These are phyloP conservation scores for Phialophora tarda DNA, from an alignment of 2,329 filamentous ascomycete genomes.

Conservation along the genomic window DNA sequence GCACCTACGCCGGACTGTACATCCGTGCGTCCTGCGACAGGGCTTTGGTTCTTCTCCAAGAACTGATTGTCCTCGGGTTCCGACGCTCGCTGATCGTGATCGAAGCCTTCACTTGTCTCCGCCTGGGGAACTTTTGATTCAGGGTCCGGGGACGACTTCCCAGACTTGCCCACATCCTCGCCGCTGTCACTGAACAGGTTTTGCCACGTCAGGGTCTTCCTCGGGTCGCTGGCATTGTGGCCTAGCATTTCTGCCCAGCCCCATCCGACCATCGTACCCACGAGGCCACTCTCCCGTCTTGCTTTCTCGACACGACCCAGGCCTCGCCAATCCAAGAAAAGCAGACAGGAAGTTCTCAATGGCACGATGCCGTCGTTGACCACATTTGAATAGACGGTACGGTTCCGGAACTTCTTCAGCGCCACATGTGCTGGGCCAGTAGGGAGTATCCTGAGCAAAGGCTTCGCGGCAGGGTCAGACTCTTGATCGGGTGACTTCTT, in stretches of 20 bases:
- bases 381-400: constrained; percentile 83
- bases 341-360: constrained; percentile 88
- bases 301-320: constrained; percentile 93
- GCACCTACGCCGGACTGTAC: constrained; percentile 24
- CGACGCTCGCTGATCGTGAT: constrained; percentile 28
- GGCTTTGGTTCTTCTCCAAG: constrained; percentile 13
- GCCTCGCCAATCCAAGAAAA: constrained; percentile 96
- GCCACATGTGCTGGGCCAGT: constrained; percentile 84
- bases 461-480: constrained; percentile 76
- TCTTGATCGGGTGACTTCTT: constrained; percentile 66
- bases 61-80: constrained; percentile 25
- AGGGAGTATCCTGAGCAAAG: constrained; percentile 77
- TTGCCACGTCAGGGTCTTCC: constrained; percentile 42
- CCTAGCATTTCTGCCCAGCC: constrained; percentile 92
- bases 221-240: constrained; percentile 64
- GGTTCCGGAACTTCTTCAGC: constrained; percentile 75
- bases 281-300: constrained; percentile 84
- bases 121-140: constrained; percentile 36
- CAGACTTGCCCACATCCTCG: constrained; percentile 35
- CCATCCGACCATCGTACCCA: constrained; percentile 91
- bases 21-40: not conserved
- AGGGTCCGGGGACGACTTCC: constrained; percentile 35
- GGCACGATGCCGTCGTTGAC: constrained; percentile 92
- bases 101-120: constrained; percentile 37
- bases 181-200: constrained; percentile 41